These are phyloP conservation scores for Fusarium dlaminii DNA, from an alignment of 2,329 filamentous ascomycete species.

Conservation along the genomic window DNA sequence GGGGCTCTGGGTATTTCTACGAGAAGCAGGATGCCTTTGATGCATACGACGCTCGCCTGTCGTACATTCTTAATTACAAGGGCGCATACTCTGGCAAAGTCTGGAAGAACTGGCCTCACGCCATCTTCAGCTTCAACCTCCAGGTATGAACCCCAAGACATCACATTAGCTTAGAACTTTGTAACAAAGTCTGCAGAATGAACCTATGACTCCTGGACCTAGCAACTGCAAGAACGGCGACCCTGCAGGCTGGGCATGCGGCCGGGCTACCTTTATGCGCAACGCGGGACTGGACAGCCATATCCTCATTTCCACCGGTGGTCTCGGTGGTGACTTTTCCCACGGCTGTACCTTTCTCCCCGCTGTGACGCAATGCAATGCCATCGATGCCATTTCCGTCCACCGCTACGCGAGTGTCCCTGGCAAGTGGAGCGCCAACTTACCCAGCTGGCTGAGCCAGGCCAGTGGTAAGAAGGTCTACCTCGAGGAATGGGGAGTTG, in stretches of 20 bases:
- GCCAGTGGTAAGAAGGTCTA: not conserved
- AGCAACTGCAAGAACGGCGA: not conserved
- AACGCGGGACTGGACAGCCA: not conserved
- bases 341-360: not conserved
- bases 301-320: not conserved
- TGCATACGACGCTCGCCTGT: not conserved
- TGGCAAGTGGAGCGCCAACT: not conserved
- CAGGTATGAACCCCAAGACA: accelerated
- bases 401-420: not conserved
- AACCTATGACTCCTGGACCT: not conserved
- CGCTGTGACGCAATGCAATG: not conserved
- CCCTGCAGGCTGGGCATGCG: not conserved
- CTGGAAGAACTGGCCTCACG: not conserved
- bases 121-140: not conserved
- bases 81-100: not conserved
- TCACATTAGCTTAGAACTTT: accelerated
- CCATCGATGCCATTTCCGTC: not conserved
- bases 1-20: not conserved
- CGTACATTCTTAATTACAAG: not conserved
- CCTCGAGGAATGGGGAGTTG: not conserved
- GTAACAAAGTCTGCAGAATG: not conserved
- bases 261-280: not conserved
- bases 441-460: not conserved
- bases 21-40: not conserved
- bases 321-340: not conserved